phyloP scores from a whole-genome alignment of 2,329 filamentous ascomycete species.

The Seiridium cupressi region DNA sequence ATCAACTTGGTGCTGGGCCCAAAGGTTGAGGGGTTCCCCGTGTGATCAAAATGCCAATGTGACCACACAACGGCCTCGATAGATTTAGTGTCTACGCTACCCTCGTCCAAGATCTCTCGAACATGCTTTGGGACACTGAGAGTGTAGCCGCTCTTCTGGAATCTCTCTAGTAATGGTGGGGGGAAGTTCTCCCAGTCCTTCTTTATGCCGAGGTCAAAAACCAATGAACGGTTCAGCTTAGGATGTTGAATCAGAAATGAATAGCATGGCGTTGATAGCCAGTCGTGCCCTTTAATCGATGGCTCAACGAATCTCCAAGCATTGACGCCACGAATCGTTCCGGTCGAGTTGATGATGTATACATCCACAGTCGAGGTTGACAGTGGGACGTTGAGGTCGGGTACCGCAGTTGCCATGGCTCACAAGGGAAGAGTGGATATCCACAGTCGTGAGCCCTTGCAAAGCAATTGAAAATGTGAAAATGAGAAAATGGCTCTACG shows the following conservation, averaged over 20 bases:
- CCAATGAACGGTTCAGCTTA: conserved; percentile 16
- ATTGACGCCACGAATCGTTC: conserved; percentile 18
- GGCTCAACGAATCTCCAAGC: conserved; percentile 23
- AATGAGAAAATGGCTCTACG: too few species aligned
- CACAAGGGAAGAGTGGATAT: not conserved
- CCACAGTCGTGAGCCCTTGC: not conserved
- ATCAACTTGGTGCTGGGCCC: conserved; percentile 38
- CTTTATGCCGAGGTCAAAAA: conserved; percentile 14
- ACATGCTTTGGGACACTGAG: conserved; percentile 17
- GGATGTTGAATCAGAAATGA: conserved; percentile 21
- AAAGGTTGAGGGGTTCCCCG: conserved; percentile 45
- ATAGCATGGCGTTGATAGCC: conserved; percentile 20
- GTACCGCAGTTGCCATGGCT: conserved; percentile 18
- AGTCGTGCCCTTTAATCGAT: conserved; percentile 25
- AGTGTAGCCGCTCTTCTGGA: conserved; percentile 1
- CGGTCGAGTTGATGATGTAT: conserved; percentile 29
- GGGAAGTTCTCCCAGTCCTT: conserved; percentile 12
- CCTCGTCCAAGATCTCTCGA: conserved; percentile 19
- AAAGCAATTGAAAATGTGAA: too few species aligned
- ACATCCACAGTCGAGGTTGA: conserved; percentile 29
- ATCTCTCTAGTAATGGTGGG: conserved; percentile 5
- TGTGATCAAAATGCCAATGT: conserved; percentile 48
- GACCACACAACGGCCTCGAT: conserved; percentile 34
- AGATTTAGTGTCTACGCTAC: conserved; percentile 12
- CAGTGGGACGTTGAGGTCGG: conserved; percentile 28